Base-by-base conservation (phyloP, 768 basidiomycete species). In the Hemileccinum impolitum region DNA sequence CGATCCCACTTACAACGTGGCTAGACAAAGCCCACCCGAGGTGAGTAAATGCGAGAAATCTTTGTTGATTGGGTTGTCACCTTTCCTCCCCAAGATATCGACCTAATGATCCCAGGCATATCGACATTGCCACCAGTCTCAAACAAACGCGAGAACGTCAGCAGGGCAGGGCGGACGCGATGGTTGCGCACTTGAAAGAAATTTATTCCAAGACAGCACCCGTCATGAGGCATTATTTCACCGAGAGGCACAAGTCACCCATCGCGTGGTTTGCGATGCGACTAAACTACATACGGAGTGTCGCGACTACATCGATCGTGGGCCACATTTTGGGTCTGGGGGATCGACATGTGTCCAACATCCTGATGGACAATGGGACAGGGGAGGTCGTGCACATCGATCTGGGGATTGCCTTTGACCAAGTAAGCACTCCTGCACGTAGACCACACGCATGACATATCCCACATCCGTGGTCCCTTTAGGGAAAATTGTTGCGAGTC, bases 371-470 rank as follows among this genome's bases (percentile, higher is more conserved):
- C 65, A 80, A 81, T 41, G 66, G 66, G 23, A 84, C 80, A 9
- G 95, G 95, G 14, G 92, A 98, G 61, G 76, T 94, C 39, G 84
- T 98, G 7, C 94, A 96, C 64, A 99, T 99, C 45, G 95, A 99
- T 67, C 75, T 98, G 1, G 95, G 95, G 1, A 93, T 98, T 51
- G 93, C 94, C 0, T 98, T 99, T 67, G 96, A 96, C 52, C 91
- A 92, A 72, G 92, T 90, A 52, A 47, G 64, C 12, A 23, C 23
- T 23, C 23, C 6, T 23, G 23, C 23, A 4, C 3, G 7, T 10
- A 30, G 3, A 1, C 8, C 5, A 14, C 6, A 9, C 8, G n/a
- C 14, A 26, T 34, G 3, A 14, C n/a, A 3, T n/a, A 17, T 14
- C 26, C 51, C 19, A 35, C 9, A 11, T 13, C 11, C 6, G 5